phyloP scores from a whole-genome alignment of 768 basidiomycete genomes.

The Lactifluus piperatus region DNA sequence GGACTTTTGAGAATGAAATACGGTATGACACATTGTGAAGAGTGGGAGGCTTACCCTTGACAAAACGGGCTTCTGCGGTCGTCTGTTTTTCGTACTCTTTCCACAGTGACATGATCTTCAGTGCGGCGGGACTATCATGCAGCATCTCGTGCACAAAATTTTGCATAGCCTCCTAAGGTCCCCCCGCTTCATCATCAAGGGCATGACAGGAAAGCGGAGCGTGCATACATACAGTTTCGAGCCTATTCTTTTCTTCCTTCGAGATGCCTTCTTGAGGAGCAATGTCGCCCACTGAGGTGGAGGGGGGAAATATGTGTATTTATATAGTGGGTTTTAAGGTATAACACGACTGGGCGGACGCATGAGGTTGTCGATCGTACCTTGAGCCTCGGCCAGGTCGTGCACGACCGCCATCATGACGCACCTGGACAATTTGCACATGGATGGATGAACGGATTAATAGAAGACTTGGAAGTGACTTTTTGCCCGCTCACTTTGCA shows the following conservation, averaged over 20 bases:
- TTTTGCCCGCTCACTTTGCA: constrained; percentile 44
- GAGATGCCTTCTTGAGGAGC: constrained; percentile 81
- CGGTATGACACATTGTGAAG: neutral
- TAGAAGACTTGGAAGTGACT: too few relatives aligned
- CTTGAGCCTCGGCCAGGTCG: constrained; percentile 93
- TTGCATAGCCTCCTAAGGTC: constrained; percentile 72
- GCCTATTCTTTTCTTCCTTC: constrained; percentile 66
- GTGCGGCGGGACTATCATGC: constrained; percentile 60
- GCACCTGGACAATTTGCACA: constrained; percentile 39
- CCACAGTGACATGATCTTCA: constrained; percentile 64
- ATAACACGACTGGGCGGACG: neutral
- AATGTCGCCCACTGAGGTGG: constrained; percentile 79
- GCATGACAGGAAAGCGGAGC: neutral
- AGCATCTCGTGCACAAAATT: constrained; percentile 87
- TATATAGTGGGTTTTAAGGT: neutral
- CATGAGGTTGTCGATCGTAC: constrained; percentile 28
- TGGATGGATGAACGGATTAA: neutral
- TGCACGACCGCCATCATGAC: constrained; percentile 90
- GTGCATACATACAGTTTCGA: constrained; percentile 51
- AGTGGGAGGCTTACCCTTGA: constrained; percentile 49
- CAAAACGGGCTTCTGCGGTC: constrained; percentile 72
- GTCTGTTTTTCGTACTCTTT: constrained; percentile 78
- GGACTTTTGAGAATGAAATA: neutral
- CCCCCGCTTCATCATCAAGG: neutral
- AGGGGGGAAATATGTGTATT: neutral